A percentile compares a stretch with the other conserved stretches of the same genome.
Conservation (phyloP, 805 yeast species). For the Deakozyma indianensis region DNA sequence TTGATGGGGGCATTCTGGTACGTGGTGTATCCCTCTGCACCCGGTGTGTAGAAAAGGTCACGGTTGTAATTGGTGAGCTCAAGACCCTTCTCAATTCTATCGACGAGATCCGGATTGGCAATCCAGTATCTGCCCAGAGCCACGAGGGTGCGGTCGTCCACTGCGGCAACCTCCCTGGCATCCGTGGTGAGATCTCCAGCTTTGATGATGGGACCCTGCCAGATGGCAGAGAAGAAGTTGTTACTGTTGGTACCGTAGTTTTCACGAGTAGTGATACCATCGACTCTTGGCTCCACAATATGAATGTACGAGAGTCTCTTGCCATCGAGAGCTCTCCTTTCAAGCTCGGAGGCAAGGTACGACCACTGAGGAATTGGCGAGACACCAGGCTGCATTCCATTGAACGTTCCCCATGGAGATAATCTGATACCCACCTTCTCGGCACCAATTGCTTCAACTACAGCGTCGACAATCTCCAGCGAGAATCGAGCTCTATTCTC, state of each 20-base stretch:
- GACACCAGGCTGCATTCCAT: constrained; percentile 16
- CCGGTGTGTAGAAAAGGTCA: constrained; percentile 30
- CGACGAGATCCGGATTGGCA: constrained; percentile 41
- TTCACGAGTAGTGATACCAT: constrained; percentile 11
- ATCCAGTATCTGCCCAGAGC: constrained; percentile 36
- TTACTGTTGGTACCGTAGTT: background rate
- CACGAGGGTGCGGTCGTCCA: constrained; percentile 11
- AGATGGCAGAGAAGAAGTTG: constrained; percentile 9
- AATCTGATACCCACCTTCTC: constrained; percentile 23
- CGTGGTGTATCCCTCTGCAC: constrained; percentile 29
- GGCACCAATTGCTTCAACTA: constrained; percentile 23
- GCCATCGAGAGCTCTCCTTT: constrained; percentile 24
- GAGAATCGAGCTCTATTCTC: constrained; percentile 41
- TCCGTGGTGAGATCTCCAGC: constrained; percentile 11
- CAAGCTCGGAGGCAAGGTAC: constrained; percentile 28
- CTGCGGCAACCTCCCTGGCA: constrained; percentile 8
- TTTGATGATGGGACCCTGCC: constrained; percentile 12
- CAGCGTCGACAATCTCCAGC: constrained; percentile 33
- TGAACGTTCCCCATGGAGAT: constrained; percentile 24
- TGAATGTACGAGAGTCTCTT: constrained; percentile 28
- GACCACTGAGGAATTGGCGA: constrained; percentile 27
- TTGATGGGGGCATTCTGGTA: constrained; percentile 13
- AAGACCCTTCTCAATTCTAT: constrained; percentile 27
- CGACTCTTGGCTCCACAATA: constrained; percentile 32
- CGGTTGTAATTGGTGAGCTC: constrained; percentile 33